Base-by-base conservation (phyloP, 495 filamentous ascomycete genomes). In the Penicillium manginii region DNA sequence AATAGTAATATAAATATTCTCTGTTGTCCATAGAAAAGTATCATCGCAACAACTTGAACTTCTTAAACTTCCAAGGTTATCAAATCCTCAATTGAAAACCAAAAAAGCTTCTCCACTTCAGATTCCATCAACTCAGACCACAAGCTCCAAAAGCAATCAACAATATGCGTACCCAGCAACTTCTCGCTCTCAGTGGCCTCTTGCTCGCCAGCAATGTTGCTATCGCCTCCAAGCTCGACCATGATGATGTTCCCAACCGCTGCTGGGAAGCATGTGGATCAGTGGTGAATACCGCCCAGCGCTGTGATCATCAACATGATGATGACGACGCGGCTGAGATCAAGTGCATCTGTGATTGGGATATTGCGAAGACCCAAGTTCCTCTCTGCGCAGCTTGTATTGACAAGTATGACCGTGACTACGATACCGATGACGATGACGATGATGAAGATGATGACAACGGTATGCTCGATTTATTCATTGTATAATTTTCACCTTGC, bases 341-440 rank as follows among this genome's bases (percentile, higher is more conserved):
- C 32, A 26, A 68, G 19, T 74, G 73, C 33, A 71, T 76, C 42
- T 76, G 73, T 43, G 50, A 70, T 23, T 73, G 66, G 70, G 52
- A 63, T 10, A 35, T 57, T 29, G 68, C 68, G 11, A 52, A 62
- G 14, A 67, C 53, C 8, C 61, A 66, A 14, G 56, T 76, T 21
- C 71, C 73, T 9, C 65, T 69, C 35, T 76, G 73, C 50, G 70
- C 71, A n/a, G 73, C 71, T 32, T 76, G 73, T 21, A 76, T 76
- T 18, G 60, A 68, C 26, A 62, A 73, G 33, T 67, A 69, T 19
- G 60, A 62, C 23, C 12, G 63, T 6, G 46, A 68, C 31, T 8
- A 64, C 6, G 60, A 65, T 22, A 15, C 39, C 2, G 56, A 63
- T 18, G 8, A 59, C 18, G 49, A 65, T 15, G 18, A 58, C 5